A percentile compares a stretch with the other conserved stretches of the same genome.
These are phyloP conservation scores for Tuber magnatum DNA, from an alignment of 495 filamentous ascomycete genomes.

Conservation along the genomic window DNA sequence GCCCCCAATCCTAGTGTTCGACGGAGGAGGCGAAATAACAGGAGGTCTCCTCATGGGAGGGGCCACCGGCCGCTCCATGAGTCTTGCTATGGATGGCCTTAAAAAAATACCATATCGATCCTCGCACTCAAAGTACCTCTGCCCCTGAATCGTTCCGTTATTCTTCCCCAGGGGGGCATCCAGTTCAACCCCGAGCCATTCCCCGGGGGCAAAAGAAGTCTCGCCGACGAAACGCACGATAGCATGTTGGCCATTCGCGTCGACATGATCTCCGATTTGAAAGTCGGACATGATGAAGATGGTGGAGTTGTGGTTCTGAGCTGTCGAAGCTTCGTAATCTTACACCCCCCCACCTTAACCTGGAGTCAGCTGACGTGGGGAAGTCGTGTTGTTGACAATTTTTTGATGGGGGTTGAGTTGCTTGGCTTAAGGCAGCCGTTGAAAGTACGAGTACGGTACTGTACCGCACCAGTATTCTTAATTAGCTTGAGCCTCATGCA, in stretches of 20 bases:
- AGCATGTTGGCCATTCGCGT: constrained; percentile 59
- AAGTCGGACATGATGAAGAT: constrained; percentile 25
- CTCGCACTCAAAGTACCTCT: constrained; percentile 82
- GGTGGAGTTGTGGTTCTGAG: not conserved
- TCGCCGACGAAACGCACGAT: constrained; percentile 73
- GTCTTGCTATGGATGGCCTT: constrained; percentile 53
- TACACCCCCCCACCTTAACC: not conserved
- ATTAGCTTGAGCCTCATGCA: not conserved
- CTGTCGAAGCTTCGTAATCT: not conserved
- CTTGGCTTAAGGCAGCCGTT: not conserved
- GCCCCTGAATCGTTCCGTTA: constrained; percentile 81
- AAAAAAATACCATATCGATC: constrained; percentile 84
- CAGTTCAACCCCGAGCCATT: constrained; percentile 88
- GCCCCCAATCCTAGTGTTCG: constrained; percentile 16
- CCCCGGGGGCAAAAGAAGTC: constrained; percentile 69
- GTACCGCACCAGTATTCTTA: too few relatives aligned
- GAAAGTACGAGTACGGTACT: too few relatives aligned
- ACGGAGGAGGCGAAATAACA: constrained; percentile 23
- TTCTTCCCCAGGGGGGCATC: constrained; percentile 83
- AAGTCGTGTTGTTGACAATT: not conserved
- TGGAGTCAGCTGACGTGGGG: not conserved
- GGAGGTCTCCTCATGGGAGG: not conserved
- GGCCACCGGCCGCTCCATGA: constrained; percentile 53
- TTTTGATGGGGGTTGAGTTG: not conserved
- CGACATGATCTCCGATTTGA: constrained; percentile 36